Evolutionary conservation across 129 eudicot genomes (phyloP).

Genomic region (Helianthus annuus): HanXRQr2.0-SUNRISE NC_035436.2:86922407-86922906

Average conservation of each 20-base stretch:
- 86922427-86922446: neutral
- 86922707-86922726: neutral
- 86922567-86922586: slow-evolving; percentile 26
- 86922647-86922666: neutral
- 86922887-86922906: neutral
- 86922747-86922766: slow-evolving; percentile 37
- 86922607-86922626: neutral
- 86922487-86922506: slow-evolving; percentile 7
- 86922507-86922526: slow-evolving; percentile 30
- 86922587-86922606: neutral
- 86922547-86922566: slow-evolving; percentile 40
- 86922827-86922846: neutral
- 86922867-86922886: neutral
- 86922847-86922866: slow-evolving; percentile 14
- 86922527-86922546: slow-evolving; percentile 38
- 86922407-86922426: neutral
- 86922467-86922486: slow-evolving; percentile 8
- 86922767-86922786: slow-evolving; percentile 75
- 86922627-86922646: neutral
- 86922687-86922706: no score
- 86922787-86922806: slow-evolving; percentile 80
- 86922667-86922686: neutral
- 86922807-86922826: slow-evolving; percentile 67
- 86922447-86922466: neutral
- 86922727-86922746: neutral